Evolutionary conservation across 1,139 yeast species (phyloP).

Genomic region (Pichia cactophila): DNA sequence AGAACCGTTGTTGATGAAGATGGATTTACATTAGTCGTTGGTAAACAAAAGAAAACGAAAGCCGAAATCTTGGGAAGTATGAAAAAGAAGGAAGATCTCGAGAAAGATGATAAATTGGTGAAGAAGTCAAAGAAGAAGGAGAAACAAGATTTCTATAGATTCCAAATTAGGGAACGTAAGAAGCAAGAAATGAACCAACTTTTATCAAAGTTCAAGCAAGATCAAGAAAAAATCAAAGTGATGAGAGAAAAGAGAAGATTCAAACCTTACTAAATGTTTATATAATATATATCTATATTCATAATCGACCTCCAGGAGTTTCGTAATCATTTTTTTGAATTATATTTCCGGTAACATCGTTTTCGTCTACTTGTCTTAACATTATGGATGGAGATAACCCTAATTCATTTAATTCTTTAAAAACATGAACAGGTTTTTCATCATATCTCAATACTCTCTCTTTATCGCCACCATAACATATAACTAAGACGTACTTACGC

Average conservation of each 20-base stretch:
- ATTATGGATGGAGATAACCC: constrained; percentile 91
- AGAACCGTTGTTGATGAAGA: constrained; percentile 75
- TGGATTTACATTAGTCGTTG: constrained; percentile 87
- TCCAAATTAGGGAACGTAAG: constrained; percentile 90
- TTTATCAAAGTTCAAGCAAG: constrained; percentile 75
- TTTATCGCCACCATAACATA: constrained; percentile 78
- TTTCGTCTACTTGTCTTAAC: constrained; percentile 74
- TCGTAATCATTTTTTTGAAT: constrained; percentile 19
- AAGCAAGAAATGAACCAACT: constrained; percentile 88
- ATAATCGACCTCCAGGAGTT: constrained; percentile 51
- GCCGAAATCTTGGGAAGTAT: constrained; percentile 56
- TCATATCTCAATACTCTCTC: constrained; percentile 78
- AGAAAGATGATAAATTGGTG: constrained; percentile 41
- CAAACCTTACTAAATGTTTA: constrained; percentile 62
- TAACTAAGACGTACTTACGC: constrained; percentile 82
- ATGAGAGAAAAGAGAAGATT: constrained; percentile 79
- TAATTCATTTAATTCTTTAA: constrained; percentile 76
- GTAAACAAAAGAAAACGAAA: constrained; percentile 74
- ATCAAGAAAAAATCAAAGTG: constrained; percentile 73
- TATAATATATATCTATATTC: constrained; percentile 1
- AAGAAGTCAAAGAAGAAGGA: constrained; percentile 72
- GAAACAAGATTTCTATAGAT: constrained; percentile 87
- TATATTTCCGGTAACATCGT: constrained; percentile 27
- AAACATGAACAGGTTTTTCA: constrained; percentile 85
- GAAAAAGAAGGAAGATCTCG: constrained; percentile 39